These are phyloP conservation scores for Hydnomerulius pinastri DNA, from an alignment of 768 basidiomycete species.

Conservation along the genomic window DNA sequence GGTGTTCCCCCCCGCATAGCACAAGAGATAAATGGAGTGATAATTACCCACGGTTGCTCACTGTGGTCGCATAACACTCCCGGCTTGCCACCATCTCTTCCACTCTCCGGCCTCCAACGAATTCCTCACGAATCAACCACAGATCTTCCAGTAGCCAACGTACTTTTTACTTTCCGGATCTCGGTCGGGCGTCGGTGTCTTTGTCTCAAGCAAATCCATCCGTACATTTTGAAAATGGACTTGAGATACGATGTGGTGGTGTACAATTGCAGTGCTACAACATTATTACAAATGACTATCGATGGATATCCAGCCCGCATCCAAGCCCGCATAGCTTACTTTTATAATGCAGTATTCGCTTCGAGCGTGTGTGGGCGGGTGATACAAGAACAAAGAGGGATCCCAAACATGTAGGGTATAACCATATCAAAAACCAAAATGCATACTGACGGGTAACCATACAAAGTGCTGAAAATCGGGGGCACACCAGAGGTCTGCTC, in stretches of 20 bases:
- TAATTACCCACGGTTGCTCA: slow-evolving; percentile 20
- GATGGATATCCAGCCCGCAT: background rate
- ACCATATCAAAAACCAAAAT: slow-evolving; percentile 10
- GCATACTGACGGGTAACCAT: slow-evolving; percentile 13
- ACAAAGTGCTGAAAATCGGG: slow-evolving; percentile 4
- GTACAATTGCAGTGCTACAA: slow-evolving; percentile 29
- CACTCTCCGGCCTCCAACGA: too few relatives aligned
- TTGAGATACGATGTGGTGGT: slow-evolving; percentile 9
- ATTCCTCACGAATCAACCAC: too few relatives aligned
- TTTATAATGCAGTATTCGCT: slow-evolving; percentile 3
- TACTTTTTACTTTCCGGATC: background rate
- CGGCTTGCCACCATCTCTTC: too few relatives aligned
- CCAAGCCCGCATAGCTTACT: slow-evolving; percentile 9
- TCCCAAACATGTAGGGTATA: slow-evolving; percentile 15
- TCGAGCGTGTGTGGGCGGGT: slow-evolving; percentile 5
- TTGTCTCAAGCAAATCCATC: slow-evolving; percentile 4
- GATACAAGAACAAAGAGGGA: background rate
- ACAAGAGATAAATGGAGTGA: slow-evolving; percentile 14
- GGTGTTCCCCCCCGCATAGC: background rate
- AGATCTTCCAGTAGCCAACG: too few relatives aligned
- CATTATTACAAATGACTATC: slow-evolving; percentile 12
- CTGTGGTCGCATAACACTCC: too few relatives aligned
- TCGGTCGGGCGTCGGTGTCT: too few relatives aligned
- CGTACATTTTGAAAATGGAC: background rate
- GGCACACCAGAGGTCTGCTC: background rate